Base-by-base conservation (phyloP, 805 yeast species). In the Aciculoconidium aculeatum region DNA sequence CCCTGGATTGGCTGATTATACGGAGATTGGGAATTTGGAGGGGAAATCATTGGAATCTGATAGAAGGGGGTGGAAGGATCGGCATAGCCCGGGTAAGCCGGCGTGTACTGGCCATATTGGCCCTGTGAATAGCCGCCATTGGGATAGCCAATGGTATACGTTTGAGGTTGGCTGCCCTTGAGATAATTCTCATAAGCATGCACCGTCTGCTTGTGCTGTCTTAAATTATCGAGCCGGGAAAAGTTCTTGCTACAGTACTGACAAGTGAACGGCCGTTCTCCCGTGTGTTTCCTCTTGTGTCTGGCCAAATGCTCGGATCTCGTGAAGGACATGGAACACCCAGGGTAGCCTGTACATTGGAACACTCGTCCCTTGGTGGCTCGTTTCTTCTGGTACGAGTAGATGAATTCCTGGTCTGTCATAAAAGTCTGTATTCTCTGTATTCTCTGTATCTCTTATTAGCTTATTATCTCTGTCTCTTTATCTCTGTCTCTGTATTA, bases 221-320 rank as follows among this genome's bases (percentile, higher is more conserved):
- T 70, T 38, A 88, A 66, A 52, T 88, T 88, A 55, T 88, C 96
- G 35, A 88, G 60, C 26, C 96, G 68, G 11, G 87, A 77, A 51
- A 87, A 87, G 49, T 75, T 71, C 48, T 87, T 77, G 18, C 77
- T 65, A 51, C 94, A 84, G 52, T 80, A 81, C 27, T 80, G 80
- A 54, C 96, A 87, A 31, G 82, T 76, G 53, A 86, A 87, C 3
- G 96, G 96, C 34, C 95, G 66, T 53, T 87, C 96, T 23, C 96
- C 96, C 1, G 96, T 88, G 53, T 87, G 96, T 46, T 87, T 88
- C 35, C 96, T 64, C 31, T 88, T 80, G 59, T 87, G 96, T 35
- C 96, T 67, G 1, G 95, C 95, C 42, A 87, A 67, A 56, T 88
- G 96, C 52, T 88, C 96, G 6, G 92, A 80, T 28, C 96, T 67